Evolutionary conservation across 1,139 yeast genomes (phyloP), one percentile per base, ranked within the genome.

Genomic region (Pneumocystis oryctolagi): DNA sequence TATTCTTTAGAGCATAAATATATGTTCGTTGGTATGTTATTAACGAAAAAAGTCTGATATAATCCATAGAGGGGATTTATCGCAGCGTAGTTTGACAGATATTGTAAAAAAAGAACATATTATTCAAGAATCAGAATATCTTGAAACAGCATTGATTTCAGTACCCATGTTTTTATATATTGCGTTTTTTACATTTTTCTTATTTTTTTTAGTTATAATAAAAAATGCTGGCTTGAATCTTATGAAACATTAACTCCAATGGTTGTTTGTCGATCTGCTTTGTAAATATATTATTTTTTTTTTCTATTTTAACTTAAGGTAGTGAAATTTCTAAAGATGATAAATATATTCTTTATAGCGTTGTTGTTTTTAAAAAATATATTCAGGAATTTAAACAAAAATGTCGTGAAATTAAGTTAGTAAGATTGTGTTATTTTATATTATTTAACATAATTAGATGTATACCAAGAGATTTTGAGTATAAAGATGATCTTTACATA

Each of bases 201-300:
- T 62, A 47, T 25, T 47, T 47, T 20, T 25, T 32, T 8, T 37
- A 62, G 64, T 35, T 64, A 58, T 59, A 58, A 59, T 16, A 37
- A 37, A 20, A 65, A 65, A 53, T 62, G 62, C 20, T 65, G 65
- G 62, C 59, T 60, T 31, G 40, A 37, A 59, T 71, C 79, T 28
- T 92, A 94, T 75, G 99, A 92, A 76, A 80, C 89, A 5, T 75
- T 89, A 67, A 78, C 85, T 12, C 79, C 82, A 63, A 86, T 89
- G 78, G 96, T 92, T 61, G 95, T 92, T 59, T 98, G 98, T 64
- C 84, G 97, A 70, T 83, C 90, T 59, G 96, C 97, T 0, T 35
- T 35, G 59, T 57, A 35, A 57, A 20, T 9, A 20, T 12, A 14
- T 4, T 25, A 12, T 39, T 57, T 8, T 20, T 37, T 32, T 57